These are phyloP conservation scores for Pseudonitzschia delicatissima DNA, from an alignment of 108 stramenopile genomes.

Conservation along the genomic window DNA sequence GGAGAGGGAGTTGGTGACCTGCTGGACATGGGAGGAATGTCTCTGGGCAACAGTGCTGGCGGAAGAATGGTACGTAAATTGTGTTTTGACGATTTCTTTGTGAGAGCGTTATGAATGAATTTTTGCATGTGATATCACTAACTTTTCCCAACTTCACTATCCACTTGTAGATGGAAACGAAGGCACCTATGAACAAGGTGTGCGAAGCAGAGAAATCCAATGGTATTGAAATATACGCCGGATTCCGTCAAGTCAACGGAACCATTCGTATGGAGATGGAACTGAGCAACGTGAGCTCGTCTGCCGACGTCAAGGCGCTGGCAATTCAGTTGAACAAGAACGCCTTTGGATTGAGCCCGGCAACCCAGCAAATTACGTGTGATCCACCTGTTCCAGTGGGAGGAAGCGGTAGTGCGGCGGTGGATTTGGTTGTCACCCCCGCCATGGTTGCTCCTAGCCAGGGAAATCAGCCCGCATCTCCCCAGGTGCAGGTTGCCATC, in stretches of 20 bases:
- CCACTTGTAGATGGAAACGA: constrained; percentile 50
- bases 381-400: constrained; percentile 75
- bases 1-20: constrained; percentile 60
- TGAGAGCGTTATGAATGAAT: too few relatives aligned
- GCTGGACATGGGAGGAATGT: constrained; percentile 84
- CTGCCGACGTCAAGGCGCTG: constrained; percentile 70
- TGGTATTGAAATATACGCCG: constrained; percentile 82
- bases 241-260: constrained; percentile 69
- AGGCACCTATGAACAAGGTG: constrained; percentile 69
- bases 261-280: constrained; percentile 84
- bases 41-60: constrained; percentile 35
- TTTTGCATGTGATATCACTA: too few relatives aligned
- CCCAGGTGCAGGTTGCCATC: constrained; percentile 90
- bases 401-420: constrained; percentile 42
- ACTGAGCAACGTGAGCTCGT: constrained; percentile 66
- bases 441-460: constrained; percentile 77
- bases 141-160: too few relatives aligned
- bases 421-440: constrained; percentile 73
- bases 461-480: constrained; percentile 59
- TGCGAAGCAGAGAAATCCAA: constrained; percentile 80
- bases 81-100: constrained; percentile 22
- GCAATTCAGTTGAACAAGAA: constrained; percentile 98
- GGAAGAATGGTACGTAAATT: too few relatives aligned
- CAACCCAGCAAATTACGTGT: constrained; percentile 80
- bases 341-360: constrained; percentile 92